Conservation (phyloP, 2,329 filamentous ascomycete genomes). For the Cadophora sp. region DNA sequence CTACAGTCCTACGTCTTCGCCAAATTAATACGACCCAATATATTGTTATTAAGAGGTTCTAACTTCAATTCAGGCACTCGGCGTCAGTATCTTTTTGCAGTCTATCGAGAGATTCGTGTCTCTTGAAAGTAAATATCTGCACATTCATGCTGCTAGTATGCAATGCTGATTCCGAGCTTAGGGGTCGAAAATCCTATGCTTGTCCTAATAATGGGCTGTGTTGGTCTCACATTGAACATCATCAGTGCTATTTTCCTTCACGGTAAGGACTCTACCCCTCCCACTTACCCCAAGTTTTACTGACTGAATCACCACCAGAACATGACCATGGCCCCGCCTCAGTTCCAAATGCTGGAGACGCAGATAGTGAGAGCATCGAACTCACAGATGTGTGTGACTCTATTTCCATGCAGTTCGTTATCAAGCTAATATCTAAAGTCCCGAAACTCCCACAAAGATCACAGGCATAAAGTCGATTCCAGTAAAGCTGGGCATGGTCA, state of each 20-base stretch:
- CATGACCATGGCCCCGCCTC: conserved; percentile 39
- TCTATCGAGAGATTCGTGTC: conserved; percentile 73
- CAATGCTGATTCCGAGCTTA: conserved; percentile 42
- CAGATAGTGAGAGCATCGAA: conserved; percentile 10
- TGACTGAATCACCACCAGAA: conserved; percentile 23
- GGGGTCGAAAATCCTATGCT: conserved; percentile 69
- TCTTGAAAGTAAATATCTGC: conserved; percentile 54
- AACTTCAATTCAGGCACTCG: conserved; percentile 53
- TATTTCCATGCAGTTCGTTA: neutral
- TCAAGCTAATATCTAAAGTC: conserved; percentile 7
- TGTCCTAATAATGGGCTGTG: conserved; percentile 72
- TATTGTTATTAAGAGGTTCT: neutral
- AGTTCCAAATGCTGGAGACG: neutral
- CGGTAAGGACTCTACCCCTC: conserved; percentile 49
- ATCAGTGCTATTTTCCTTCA: conserved; percentile 71
- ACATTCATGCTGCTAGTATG: no score
- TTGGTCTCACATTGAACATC: conserved; percentile 72
- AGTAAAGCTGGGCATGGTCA: conserved; percentile 49
- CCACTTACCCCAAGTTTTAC: neutral
- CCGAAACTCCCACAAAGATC: conserved; percentile 52
- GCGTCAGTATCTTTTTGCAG: conserved; percentile 75
- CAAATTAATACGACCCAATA: neutral
- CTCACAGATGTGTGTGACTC: conserved; percentile 18
- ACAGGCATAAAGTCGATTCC: conserved; percentile 52
- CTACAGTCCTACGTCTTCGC: neutral